Base-by-base conservation (phyloP, 2,329 filamentous ascomycete species). In the Pseudocercospora macadamiae region DNA sequence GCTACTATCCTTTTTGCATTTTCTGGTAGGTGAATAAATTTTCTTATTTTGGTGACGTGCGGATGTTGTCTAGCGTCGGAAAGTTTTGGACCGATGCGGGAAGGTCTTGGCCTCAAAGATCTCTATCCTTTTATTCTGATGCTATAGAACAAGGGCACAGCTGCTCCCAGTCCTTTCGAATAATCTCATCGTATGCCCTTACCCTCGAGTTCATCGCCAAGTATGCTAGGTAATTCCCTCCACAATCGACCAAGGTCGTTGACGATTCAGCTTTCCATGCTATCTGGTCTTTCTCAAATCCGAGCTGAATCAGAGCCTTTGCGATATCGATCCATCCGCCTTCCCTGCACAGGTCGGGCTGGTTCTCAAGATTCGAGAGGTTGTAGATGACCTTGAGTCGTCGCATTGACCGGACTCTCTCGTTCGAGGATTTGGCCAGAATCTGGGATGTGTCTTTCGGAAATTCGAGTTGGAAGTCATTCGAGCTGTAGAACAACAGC, bases 401-500 rank as follows among this genome's bases (percentile, higher is more conserved):
- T 5, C 21, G 30, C 5, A 58, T 51, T 9, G 51, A 32, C 19
- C 28, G 26, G 6, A 60, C 39, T 30, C 16, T 32, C 14, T 14
- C 25, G 26, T 4, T 14, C 18, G 36, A 36, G 19, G 16, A 3
- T 26, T 32, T 34, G 3, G 47, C 37, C 10, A 61, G 36, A 16
- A 19, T 3, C 12, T 30, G 19, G 4, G 51, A 44, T 51, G 25
- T 26, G n/a, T 60, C 52, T 14, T 21, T 23, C 14, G 61, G 55
- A 12, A 59, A 19, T 18, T 23, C 12, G 4, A 63, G 5, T 74
- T 32, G 14, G 49, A 68, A 69, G 9, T 32, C 16, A 52, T 66
- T 69, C 59, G 39, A 57, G 26, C 51, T 51, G 51, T 69, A 67
- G 53, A 62, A 66, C 1, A 61, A 39, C 3, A 62, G 45, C 21